Conservation (phyloP, 768 basidiomycete species). For the Hericium rajendrae region DNA sequence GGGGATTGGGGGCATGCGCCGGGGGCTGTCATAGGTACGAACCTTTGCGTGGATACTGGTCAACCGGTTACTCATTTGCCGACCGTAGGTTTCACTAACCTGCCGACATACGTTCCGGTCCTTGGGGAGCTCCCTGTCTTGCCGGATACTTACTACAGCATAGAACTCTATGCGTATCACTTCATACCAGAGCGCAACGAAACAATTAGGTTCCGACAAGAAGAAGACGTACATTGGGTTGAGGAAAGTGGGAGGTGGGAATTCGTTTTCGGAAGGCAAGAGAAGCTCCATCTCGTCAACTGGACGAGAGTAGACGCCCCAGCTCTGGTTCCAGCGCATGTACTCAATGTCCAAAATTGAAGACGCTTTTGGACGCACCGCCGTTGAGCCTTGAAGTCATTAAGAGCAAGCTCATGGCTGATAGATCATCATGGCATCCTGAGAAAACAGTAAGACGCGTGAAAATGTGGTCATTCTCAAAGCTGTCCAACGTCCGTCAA, state of each 20-base stretch:
- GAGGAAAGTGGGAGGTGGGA: conserved; percentile 30
- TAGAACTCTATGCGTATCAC: conserved; percentile 42
- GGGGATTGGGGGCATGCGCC: conserved; percentile 48
- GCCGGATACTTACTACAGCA: conserved; percentile 42
- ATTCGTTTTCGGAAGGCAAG: conserved; percentile 42
- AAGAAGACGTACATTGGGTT: conserved; percentile 37
- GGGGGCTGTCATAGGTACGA: conserved; percentile 38
- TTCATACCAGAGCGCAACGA: conserved; percentile 40
- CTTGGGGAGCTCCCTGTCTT: conserved; percentile 39
- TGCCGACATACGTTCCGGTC: conserved; percentile 35
- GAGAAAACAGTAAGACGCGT: too few relatives aligned
- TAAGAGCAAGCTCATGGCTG: too few relatives aligned
- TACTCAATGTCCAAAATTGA: too few relatives aligned
- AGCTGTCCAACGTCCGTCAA: too few relatives aligned
- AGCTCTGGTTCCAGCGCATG: too few relatives aligned
- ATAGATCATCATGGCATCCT: too few relatives aligned
- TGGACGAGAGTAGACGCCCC: not conserved
- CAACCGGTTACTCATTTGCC: not conserved
- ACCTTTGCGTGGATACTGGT: not conserved
- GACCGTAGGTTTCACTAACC: conserved; percentile 32
- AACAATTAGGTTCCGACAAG: conserved; percentile 34
- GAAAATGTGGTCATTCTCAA: too few relatives aligned
- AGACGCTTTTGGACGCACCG: too few relatives aligned
- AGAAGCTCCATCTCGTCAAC: conserved; percentile 35
- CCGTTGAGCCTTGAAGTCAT: too few relatives aligned